Conservation (phyloP, 805 yeast species). For the Metschnikowia peoriensis region DNA sequence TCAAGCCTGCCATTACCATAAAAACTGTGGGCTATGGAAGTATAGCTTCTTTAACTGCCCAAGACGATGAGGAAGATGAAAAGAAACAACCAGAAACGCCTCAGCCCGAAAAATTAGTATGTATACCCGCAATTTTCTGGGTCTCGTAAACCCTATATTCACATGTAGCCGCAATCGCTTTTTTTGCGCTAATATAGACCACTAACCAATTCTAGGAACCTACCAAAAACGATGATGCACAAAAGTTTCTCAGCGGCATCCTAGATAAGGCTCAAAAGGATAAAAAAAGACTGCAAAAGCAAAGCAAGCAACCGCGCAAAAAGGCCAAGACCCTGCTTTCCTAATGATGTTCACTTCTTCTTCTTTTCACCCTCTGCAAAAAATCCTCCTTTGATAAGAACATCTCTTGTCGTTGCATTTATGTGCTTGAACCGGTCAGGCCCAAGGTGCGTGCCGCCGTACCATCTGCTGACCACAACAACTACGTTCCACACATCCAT, state of each 20-base stretch:
- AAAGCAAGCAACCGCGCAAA: conserved; percentile 1
- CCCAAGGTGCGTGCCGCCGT: conserved; percentile 87
- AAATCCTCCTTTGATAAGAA: conserved; percentile 64
- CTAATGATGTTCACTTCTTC: conserved; percentile 5
- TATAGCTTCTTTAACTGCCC: conserved; percentile 20
- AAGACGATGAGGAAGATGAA: conserved; percentile 5
- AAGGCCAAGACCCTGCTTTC: conserved; percentile 9
- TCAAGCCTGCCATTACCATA: conserved; percentile 22
- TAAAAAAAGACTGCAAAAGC: conserved; percentile 8
- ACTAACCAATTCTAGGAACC: conserved; percentile 5
- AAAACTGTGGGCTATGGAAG: conserved; percentile 42
- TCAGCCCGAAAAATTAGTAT: conserved; percentile 1
- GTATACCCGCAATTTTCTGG: neutral
- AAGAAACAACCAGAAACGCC: neutral
- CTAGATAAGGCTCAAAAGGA: conserved; percentile 13
- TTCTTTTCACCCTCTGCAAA: conserved; percentile 12
- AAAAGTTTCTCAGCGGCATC: conserved; percentile 15
- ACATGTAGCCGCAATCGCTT: neutral
- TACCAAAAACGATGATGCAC: conserved; percentile 10
- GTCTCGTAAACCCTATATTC: neutral
- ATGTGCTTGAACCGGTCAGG: conserved; percentile 95
- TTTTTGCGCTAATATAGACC: neutral
- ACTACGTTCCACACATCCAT: conserved; percentile 83
- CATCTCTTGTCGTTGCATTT: conserved; percentile 84
- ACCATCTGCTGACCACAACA: conserved; percentile 90